Conservation (phyloP, 257 asterid species). For the Ligustrum vulgare region DNA sequence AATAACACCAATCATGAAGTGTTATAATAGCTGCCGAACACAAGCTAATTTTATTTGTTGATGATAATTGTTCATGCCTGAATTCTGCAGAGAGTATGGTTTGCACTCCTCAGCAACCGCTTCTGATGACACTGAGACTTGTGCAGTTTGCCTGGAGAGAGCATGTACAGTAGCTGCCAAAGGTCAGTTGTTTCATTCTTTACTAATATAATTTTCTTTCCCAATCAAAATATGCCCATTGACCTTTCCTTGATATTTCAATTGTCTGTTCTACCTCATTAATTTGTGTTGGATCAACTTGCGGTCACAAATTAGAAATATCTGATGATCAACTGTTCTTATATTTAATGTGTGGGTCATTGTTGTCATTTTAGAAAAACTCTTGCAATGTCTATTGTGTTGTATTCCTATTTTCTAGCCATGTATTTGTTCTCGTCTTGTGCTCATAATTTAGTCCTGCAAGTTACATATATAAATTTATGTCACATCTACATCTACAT, state of each 20-base stretch:
- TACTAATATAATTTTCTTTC: background rate
- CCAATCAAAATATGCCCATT: background rate
- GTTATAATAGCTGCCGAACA: too few species aligned
- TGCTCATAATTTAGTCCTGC: background rate
- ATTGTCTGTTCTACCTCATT: background rate
- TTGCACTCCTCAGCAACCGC: slow-evolving; percentile 62
- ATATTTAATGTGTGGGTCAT: too few species aligned
- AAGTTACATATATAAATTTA: background rate
- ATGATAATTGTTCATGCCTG: background rate
- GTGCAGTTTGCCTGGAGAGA: slow-evolving; percentile 95
- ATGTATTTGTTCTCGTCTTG: background rate
- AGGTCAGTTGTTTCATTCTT: slow-evolving; percentile 43
- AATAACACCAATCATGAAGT: too few species aligned
- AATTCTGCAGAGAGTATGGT: slow-evolving; percentile 69
- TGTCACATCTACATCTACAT: too few species aligned
- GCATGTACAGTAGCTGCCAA: slow-evolving; percentile 81
- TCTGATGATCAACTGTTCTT: background rate
- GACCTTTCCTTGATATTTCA: background rate
- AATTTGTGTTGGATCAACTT: background rate
- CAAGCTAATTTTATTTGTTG: too few species aligned
- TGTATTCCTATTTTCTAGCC: background rate
- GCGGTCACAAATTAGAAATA: background rate
- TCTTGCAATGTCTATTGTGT: background rate
- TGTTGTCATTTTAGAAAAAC: background rate
- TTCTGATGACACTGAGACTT: slow-evolving; percentile 73